Evolutionary conservation across 2,329 filamentous ascomycete species (phyloP).

Genomic region (Escovopsis sp.): DNA sequence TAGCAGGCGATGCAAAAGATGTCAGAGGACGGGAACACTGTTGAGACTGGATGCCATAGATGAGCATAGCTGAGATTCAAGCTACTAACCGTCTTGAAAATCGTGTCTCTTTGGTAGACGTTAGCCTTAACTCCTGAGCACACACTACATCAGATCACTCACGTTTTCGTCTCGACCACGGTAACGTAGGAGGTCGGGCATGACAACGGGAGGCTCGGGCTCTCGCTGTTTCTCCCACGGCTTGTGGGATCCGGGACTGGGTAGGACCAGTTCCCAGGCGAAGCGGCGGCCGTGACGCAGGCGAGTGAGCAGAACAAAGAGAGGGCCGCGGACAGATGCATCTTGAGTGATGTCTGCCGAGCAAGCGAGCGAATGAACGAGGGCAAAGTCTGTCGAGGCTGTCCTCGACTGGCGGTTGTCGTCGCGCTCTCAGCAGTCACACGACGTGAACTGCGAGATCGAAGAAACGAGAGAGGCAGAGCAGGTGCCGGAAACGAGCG

Average conservation of each 20-base stretch:
- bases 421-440: too few relatives aligned
- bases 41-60: too few relatives aligned
- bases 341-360: not conserved
- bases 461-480: not conserved
- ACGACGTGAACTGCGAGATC: not conserved
- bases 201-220: too few relatives aligned
- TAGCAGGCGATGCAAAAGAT: not conserved
- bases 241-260: too few relatives aligned
- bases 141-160: not conserved
- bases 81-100: conserved; percentile 1
- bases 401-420: too few relatives aligned
- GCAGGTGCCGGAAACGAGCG: not conserved
- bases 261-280: not conserved
- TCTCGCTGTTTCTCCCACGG: too few relatives aligned
- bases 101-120: not conserved
- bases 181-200: not conserved
- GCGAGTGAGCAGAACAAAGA: conserved; percentile 3
- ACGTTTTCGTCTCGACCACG: not conserved
- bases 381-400: too few relatives aligned
- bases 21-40: not conserved
- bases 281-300: not conserved
- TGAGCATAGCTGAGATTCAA: not conserved
- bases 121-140: not conserved
- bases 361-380: not conserved
- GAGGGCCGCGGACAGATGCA: conserved; percentile 2